Base-by-base conservation (phyloP, 768 basidiomycete species). In the Lentinula raphanica region DNA sequence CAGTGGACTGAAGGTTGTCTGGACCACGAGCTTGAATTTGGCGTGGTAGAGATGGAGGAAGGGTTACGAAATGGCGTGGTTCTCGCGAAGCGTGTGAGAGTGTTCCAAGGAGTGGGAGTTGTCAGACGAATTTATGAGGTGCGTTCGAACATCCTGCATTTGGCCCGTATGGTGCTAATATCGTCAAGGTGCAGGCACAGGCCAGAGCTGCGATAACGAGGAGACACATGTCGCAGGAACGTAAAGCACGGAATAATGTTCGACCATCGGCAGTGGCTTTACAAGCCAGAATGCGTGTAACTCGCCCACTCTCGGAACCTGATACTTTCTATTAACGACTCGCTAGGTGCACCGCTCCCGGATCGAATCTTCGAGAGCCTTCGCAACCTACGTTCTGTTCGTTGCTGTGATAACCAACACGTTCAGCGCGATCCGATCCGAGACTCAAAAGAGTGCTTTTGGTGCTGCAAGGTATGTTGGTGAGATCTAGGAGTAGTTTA, bases 1-100 rank as follows among this genome's bases (percentile, higher is more conserved):
- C 93, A 97, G 66, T 98, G 95, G 95, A 90, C 98, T 62, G 95
- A 97, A 68, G 91, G 92, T 4, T 96, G 94, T 70, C 74, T 98
- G n/a, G 87, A 85, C 12, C 88, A 92, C 69, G 90, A 96, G 63
- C 79, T 96, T 27, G 88, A 80, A 2, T 92, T 96, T 67, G 94
- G 94, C 40, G 90, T 98, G 7, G 91, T 96, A 2, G 95, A 98
- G 70, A 88, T 98, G 86, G 97, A 98, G 69, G 93, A 97, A 65
- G 85, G 86, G 3, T 73, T 98, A 54, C 73, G 94, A 62, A 96
- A 98, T 70, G 97, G 97, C 9, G 93, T 98, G 3, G 91, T 94
- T 5, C 75, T 99, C 39, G 97, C 97, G 17, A 94, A 90, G 70
- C 77, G 98, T 27, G 93, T 94, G 5, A 79, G 90, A 58, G 82